phyloP scores from a whole-genome alignment of 805 yeast genomes.

The Candida succiphila region DNA sequence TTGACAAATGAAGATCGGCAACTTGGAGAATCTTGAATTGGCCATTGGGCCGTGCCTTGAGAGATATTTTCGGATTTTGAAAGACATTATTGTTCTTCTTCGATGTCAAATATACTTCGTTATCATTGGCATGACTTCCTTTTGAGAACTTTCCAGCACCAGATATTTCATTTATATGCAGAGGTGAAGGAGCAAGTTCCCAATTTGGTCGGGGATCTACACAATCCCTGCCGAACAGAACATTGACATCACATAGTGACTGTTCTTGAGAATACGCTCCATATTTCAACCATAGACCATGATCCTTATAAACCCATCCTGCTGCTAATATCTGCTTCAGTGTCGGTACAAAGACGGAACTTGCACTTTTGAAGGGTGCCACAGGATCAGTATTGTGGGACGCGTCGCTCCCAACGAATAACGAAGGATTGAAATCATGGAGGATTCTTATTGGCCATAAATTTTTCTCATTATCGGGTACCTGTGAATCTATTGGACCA shows the following conservation, averaged over 20 bases:
- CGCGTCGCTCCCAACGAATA: neutral
- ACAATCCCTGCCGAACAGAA: constrained; percentile 64
- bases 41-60: constrained; percentile 28
- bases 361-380: neutral
- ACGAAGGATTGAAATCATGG: constrained; percentile 2
- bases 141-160: constrained; percentile 2
- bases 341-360: constrained; percentile 4
- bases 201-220: constrained; percentile 74
- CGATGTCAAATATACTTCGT: constrained; percentile 22
- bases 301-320: constrained; percentile 37
- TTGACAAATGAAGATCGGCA: constrained; percentile 87
- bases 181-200: constrained; percentile 25
- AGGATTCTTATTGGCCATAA: constrained; percentile 4
- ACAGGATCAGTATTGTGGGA: constrained; percentile 1
- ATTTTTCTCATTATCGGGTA: constrained; percentile 1
- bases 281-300: constrained; percentile 53
- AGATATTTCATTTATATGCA: constrained; percentile 4
- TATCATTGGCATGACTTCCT: constrained; percentile 4
- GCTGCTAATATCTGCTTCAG: constrained; percentile 21
- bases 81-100: constrained; percentile 24
- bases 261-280: constrained; percentile 27
- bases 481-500: constrained; percentile 4
- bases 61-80: constrained; percentile 2
- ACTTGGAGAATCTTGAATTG: constrained; percentile 76
- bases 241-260: constrained; percentile 50